Percentiles rank a stretch among this genome's conserved stretches.
phyloP scores from a whole-genome alignment of 2,329 filamentous ascomycete species.

The Metarhizium robertsii region DNA sequence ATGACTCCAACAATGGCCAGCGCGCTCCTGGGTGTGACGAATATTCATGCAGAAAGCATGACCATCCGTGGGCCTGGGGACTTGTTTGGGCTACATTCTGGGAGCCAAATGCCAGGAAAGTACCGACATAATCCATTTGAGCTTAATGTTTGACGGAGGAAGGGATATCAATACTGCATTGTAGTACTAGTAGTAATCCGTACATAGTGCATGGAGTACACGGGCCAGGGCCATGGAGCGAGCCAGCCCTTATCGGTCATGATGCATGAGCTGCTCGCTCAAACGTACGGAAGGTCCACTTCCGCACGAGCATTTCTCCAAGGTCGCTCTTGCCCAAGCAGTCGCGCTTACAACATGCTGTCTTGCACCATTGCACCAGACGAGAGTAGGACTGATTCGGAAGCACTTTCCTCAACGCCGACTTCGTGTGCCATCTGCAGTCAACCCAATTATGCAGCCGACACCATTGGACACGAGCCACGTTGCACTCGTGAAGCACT shows the following conservation, averaged over 20 bases:
- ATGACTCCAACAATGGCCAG: not conserved
- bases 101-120: not conserved
- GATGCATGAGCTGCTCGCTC: not conserved
- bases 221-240: not conserved
- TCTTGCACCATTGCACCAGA: too few species aligned
- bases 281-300: not conserved
- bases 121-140: not conserved
- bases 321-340: not conserved
- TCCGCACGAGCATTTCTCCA: not conserved
- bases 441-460: not conserved
- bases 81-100: not conserved
- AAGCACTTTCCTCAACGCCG: constrained; percentile 1
- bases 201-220: not conserved
- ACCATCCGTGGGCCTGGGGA: not conserved
- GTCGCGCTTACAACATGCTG: too few species aligned
- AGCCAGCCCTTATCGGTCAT: not conserved
- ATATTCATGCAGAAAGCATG: not conserved
- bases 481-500: constrained; percentile 19
- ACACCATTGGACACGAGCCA: constrained; percentile 19
- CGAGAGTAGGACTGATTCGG: not conserved
- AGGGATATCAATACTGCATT: not conserved
- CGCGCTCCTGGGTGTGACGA: not conserved
- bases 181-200: not conserved
- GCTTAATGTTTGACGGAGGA: not conserved
- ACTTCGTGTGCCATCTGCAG: not conserved